A percentile compares a stretch with the other conserved stretches of the same genome.
Conservation (phyloP, 805 yeast genomes). For the Candida cerambycidarum region DNA sequence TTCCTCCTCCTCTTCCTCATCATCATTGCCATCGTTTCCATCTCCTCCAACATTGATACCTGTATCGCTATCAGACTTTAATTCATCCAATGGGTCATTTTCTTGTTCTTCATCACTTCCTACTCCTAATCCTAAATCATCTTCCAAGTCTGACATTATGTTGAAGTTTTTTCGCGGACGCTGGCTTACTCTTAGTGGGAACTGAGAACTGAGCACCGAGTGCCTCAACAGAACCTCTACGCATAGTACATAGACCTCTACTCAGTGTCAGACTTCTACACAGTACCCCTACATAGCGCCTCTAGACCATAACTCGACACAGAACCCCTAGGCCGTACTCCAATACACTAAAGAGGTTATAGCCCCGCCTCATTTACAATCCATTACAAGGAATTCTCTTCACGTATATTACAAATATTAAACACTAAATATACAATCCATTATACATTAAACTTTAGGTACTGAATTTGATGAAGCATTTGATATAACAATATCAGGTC, state of each 20-base stretch:
- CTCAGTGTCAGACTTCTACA: too few species aligned
- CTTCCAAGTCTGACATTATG: conserved; percentile 16
- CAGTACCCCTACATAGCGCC: too few species aligned
- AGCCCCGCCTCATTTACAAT: too few species aligned
- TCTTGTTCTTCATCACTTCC: conserved; percentile 9
- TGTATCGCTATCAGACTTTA: conserved; percentile 1
- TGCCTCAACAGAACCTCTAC: too few species aligned
- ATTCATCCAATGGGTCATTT: conserved; percentile 3
- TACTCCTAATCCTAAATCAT: conserved; percentile 16
- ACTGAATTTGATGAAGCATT: conserved; percentile 13
- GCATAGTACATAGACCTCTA: too few species aligned
- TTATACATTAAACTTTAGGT: conserved; percentile 5
- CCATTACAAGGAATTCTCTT: too few species aligned
- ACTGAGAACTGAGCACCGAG: too few species aligned
- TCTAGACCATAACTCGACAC: too few species aligned
- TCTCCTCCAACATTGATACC: conserved; percentile 12
- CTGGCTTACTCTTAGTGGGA: background rate
- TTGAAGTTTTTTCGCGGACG: conserved; percentile 5
- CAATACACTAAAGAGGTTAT: too few species aligned
- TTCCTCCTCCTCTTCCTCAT: conserved; percentile 33
- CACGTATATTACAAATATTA: conserved; percentile 5
- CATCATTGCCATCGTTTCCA: conserved; percentile 25
- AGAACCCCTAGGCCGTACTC: too few species aligned
- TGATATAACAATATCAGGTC: conserved; percentile 14
- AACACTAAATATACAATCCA: conserved; percentile 9